These are phyloP conservation scores for Kwoniella heveanensis DNA, from an alignment of 768 basidiomycete genomes.

Conservation along the genomic window DNA sequence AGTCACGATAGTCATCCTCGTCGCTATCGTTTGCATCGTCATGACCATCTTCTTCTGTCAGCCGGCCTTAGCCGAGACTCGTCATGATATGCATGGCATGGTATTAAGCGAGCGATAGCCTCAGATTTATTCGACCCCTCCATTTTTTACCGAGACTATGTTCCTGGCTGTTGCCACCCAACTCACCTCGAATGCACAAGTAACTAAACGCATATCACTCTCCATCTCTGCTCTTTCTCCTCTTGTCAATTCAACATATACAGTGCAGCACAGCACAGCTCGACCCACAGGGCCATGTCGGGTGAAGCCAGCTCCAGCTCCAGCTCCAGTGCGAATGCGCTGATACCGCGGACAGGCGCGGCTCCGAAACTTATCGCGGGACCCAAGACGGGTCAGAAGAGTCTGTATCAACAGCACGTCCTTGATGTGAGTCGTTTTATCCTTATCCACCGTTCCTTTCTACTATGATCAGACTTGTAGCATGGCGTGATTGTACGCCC, in stretches of 20 bases:
- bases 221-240: too few relatives aligned
- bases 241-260: too few relatives aligned
- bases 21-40: too few relatives aligned
- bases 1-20: too few relatives aligned
- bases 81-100: too few relatives aligned
- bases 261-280: too few relatives aligned
- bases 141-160: too few relatives aligned
- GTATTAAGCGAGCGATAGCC: too few relatives aligned
- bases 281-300: conserved; percentile 22
- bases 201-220: too few relatives aligned
- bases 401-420: conserved; percentile 46
- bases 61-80: too few relatives aligned
- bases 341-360: conserved; percentile 34
- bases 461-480: not conserved
- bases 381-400: conserved; percentile 38
- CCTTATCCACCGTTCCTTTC: conserved; percentile 5
- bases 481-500: not conserved
- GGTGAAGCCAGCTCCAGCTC: conserved; percentile 5
- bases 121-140: not conserved
- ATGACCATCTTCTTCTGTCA: too few relatives aligned
- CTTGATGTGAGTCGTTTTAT: conserved; percentile 38
- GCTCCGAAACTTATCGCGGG: conserved; percentile 35
- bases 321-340: conserved; percentile 12
- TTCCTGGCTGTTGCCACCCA: conserved; percentile 23
- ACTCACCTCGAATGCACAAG: conserved; percentile 3